Percentiles rank a stretch among this genome's conserved stretches.
Conservation (phyloP, 805 yeast species). For the Yamadazyma sp. region DNA sequence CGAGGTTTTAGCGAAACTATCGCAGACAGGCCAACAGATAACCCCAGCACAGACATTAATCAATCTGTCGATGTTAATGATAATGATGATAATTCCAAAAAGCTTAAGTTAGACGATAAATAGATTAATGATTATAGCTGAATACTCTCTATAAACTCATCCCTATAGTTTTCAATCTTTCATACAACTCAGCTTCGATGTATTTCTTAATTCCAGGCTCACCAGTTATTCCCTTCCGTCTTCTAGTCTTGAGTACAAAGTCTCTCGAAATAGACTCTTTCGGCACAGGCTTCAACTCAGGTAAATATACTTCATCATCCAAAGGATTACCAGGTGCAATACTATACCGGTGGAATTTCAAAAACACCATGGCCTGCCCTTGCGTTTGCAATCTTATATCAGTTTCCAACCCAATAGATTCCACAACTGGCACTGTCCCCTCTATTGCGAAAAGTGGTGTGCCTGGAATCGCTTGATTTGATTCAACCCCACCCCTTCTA, state of each 20-base stretch:
- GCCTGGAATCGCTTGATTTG: conserved; percentile 61
- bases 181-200: conserved; percentile 59
- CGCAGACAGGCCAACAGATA: too few species aligned
- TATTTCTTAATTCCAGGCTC: conserved; percentile 68
- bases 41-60: too few species aligned
- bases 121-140: background rate
- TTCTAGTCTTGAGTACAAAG: conserved; percentile 83
- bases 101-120: background rate
- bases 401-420: conserved; percentile 84
- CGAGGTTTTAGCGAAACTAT: too few species aligned
- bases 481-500: conserved; percentile 62
- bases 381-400: conserved; percentile 76
- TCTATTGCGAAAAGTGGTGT: conserved; percentile 62
- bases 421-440: conserved; percentile 83
- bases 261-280: conserved; percentile 75
- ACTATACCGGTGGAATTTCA: conserved; percentile 71
- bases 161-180: conserved; percentile 53
- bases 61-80: too few species aligned
- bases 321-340: conserved; percentile 90
- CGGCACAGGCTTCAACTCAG: conserved; percentile 75
- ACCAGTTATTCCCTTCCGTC: conserved; percentile 79
- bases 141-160: background rate
- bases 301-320: conserved; percentile 61
- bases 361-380: conserved; percentile 72
- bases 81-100: too few species aligned